These are phyloP conservation scores for Zasmidium citrigriseum DNA, from an alignment of 2,329 filamentous ascomycete species.

Conservation along the genomic window DNA sequence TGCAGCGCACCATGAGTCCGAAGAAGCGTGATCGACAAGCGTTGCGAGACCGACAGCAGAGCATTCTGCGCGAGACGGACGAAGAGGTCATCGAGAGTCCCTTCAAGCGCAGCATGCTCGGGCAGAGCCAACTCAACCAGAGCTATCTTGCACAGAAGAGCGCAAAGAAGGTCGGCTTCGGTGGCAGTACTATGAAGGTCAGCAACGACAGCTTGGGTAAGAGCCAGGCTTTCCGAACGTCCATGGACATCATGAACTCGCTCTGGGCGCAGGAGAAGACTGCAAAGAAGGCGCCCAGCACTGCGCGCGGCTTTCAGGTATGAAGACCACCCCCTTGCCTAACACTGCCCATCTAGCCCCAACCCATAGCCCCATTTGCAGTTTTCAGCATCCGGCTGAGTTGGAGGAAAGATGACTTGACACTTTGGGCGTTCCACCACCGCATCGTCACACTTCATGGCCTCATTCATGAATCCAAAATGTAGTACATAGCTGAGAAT, in stretches of 20 bases:
- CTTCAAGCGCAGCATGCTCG: conserved; percentile 60
- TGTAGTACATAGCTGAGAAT: conserved; percentile 37
- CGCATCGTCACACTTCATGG: conserved; percentile 5
- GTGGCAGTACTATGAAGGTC: conserved; percentile 15
- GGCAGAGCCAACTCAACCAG: conserved; percentile 39
- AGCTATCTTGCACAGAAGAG: conserved; percentile 36
- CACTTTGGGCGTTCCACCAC: conserved; percentile 23
- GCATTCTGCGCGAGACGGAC: conserved; percentile 48
- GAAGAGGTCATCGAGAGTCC: conserved; percentile 36
- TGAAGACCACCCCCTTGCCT: conserved; percentile 56
- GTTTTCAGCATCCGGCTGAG: conserved; percentile 23
- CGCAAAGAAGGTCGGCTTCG: conserved; percentile 31
- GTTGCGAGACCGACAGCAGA: conserved; percentile 65
- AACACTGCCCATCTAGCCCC: conserved; percentile 5
- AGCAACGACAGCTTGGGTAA: conserved; percentile 23
- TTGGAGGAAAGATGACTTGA: conserved; percentile 21
- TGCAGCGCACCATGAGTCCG: conserved; percentile 91
- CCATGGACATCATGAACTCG: conserved; percentile 95
- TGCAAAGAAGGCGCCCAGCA: conserved; percentile 36
- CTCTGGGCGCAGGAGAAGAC: conserved; percentile 75
- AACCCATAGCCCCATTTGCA: not conserved
- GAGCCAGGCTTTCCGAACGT: conserved; percentile 72
- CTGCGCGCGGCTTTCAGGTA: conserved; percentile 64
- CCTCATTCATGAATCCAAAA: conserved; percentile 6
- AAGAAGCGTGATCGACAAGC: conserved; percentile 84